Conservation (phyloP, 73 alveolate species). For the Breviolum minutum region DNA sequence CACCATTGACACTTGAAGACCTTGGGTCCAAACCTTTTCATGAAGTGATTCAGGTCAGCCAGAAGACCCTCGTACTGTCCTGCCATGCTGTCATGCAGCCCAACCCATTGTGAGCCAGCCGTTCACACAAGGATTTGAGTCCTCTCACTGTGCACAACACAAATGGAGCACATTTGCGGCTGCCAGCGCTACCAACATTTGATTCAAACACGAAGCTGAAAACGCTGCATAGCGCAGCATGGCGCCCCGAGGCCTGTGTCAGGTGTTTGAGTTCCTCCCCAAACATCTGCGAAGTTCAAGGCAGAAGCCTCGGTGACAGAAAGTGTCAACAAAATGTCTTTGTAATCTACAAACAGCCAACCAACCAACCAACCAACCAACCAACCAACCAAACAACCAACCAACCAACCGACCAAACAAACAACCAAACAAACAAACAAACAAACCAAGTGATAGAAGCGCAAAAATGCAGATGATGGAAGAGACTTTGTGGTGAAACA, state of each 20-base stretch:
- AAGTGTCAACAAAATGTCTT: background rate
- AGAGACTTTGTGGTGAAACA: background rate
- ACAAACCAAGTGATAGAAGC: background rate
- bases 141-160: background rate
- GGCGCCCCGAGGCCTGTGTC: conserved; percentile 28
- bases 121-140: background rate
- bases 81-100: background rate
- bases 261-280: conserved; percentile 71
- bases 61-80: conserved; percentile 70
- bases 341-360: background rate
- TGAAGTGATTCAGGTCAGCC: conserved; percentile 47
- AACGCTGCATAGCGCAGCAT: background rate
- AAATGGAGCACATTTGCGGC: background rate
- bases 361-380: background rate
- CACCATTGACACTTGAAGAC: background rate
- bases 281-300: conserved; percentile 68
- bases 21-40: conserved; percentile 42
- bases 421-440: too few species aligned
- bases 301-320: conserved; percentile 51
- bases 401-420: background rate
- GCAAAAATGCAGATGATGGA: background rate
- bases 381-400: background rate
- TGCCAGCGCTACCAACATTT: background rate
- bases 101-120: background rate
- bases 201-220: background rate